Base-by-base conservation (phyloP, 805 yeast species). In the Kregervanrija fluxuum region DNA sequence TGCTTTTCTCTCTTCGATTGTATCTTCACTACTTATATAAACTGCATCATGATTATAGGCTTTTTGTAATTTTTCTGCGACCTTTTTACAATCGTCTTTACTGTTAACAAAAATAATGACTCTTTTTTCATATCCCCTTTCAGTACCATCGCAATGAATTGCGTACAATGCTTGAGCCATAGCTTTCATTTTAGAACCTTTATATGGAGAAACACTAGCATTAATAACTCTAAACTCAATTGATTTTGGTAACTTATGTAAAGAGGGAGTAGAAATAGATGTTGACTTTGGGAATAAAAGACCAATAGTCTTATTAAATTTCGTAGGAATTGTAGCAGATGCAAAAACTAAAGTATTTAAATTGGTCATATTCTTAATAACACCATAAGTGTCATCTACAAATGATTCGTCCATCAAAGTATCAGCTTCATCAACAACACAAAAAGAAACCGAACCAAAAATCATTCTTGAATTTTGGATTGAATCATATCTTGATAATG, bases 341-440 rank as follows among this genome's bases (percentile, higher is more conserved):
- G 91, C 86, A 52, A 91, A 77, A 0, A 90, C 73, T 16, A 88
- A 61, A 48, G 86, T 84, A 39, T 69, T 71, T 35, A 84, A 64
- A 47, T 75, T 74, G 4, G 65, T 55, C 66, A 80, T 70, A 40
- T 62, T 52, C 16, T 63, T 68, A 11, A 88, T 65, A 1, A 77
- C 74, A 2, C 68, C 61, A 49, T 77, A 73, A 2, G 96, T 85
- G 40, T 78, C 80, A 22, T 73, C 72, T 10, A 80, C 62, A 74
- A 89, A 90, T 0, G 93, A 82, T 42, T 78, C 75, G 59, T 90
- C 95, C 79, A 90, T 73, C 45, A 91, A 66, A 0, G 96, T 85
- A 64, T 91, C 99, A 0, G 99, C 98, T 62, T 91, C 99, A 60
- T 91, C 99, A 11, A 85, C 75, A 2, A 86, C 91, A 38, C 84